Conservation (phyloP, 2,329 filamentous ascomycete species). For the Cladosporium cucumerinum region DNA sequence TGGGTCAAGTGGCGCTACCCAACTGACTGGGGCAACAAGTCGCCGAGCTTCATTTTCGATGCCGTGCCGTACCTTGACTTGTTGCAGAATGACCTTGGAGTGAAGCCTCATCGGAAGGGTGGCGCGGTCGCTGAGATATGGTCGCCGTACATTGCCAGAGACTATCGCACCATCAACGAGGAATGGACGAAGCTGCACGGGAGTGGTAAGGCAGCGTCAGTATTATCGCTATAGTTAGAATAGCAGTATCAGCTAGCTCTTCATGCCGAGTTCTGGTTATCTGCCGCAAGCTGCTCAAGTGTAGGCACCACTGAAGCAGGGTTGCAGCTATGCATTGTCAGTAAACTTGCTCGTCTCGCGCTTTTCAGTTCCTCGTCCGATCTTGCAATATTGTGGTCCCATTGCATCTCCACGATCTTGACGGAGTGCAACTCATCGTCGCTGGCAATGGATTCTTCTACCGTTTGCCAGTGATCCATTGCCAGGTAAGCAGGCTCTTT, state of each 20-base stretch:
- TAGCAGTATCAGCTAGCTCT: background rate
- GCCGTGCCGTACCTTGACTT: conserved; percentile 69
- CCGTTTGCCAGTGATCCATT: background rate
- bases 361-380: background rate
- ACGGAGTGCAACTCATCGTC: background rate
- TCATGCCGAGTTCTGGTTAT: background rate
- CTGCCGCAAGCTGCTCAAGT: background rate
- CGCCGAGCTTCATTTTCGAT: conserved; percentile 73
- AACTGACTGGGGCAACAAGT: conserved; percentile 58
- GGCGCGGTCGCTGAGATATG: conserved; percentile 11
- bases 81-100: conserved; percentile 62
- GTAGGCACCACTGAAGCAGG: background rate
- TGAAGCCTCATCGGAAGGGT: conserved; percentile 56
- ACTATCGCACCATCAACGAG: conserved; percentile 9
- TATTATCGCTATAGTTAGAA: background rate
- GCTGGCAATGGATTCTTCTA: background rate
- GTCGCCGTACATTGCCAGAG: conserved; percentile 11
- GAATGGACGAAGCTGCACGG: background rate
- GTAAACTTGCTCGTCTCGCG: background rate
- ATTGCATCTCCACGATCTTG: background rate
- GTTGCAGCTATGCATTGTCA: background rate
- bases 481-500: background rate
- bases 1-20: conserved; percentile 70
- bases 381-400: background rate
- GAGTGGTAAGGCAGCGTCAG: background rate